These are phyloP conservation scores for Gentiana dahurica DNA, from an alignment of 257 asterid species.

Conservation along the genomic window DNA sequence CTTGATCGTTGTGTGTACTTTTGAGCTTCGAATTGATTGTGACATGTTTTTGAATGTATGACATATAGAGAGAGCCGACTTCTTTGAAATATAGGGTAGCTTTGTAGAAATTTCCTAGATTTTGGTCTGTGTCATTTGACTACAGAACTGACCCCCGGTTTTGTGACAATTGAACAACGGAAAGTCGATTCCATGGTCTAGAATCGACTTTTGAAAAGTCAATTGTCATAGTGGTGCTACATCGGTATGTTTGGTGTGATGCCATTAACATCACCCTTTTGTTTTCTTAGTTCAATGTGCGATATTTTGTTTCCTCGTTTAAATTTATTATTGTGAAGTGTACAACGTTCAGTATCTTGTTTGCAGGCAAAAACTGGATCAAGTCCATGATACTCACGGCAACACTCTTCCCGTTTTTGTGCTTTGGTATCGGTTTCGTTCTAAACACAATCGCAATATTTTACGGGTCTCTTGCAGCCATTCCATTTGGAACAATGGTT, in stretches of 20 bases:
- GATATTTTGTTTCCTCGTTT: not conserved
- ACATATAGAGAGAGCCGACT: too few species aligned
- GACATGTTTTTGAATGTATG: too few species aligned
- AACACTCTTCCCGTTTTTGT: constrained; percentile 52
- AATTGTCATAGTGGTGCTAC: not conserved
- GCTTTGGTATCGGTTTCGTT: constrained; percentile 54
- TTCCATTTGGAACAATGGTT: constrained; percentile 61
- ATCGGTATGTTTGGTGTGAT: too few species aligned
- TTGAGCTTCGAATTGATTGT: too few species aligned
- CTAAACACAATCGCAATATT: constrained; percentile 59
- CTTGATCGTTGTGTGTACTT: too few species aligned
- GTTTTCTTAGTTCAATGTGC: too few species aligned
- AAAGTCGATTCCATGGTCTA: too few species aligned
- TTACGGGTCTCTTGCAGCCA: constrained; percentile 61
- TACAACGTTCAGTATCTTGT: not conserved
- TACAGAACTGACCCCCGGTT: not conserved
- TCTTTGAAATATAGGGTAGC: not conserved
- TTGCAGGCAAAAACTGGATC: constrained; percentile 53
- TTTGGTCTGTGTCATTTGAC: too few species aligned
- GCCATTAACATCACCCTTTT: too few species aligned
- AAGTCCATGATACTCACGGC: constrained; percentile 56
- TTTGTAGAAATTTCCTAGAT: not conserved
- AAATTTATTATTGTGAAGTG: not conserved
- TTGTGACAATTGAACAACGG: too few species aligned
- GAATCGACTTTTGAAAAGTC: too few species aligned